Evolutionary conservation across 345 rosid genomes (phyloP).

Genomic region (Syzygium jambos): DNA sequence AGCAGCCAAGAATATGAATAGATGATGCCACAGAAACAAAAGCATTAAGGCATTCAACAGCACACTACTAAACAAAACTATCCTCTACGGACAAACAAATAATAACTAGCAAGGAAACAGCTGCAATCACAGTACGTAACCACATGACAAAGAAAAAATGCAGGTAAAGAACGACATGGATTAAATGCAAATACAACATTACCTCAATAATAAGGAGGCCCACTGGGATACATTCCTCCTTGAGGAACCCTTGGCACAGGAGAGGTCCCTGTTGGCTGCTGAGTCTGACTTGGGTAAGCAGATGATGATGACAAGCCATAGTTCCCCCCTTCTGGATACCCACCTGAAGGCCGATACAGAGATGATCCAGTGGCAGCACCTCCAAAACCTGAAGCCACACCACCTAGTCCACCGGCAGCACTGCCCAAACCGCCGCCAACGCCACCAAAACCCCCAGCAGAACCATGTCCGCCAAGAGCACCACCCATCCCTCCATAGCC

Average conservation of each 20-base stretch:
- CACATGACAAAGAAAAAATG: not conserved
- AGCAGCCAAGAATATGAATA: no score
- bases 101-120: not conserved
- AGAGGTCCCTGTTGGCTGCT: conserved; percentile 53
- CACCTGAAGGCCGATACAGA: conserved; percentile 55
- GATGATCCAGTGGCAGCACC: conserved; percentile 36
- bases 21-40: not conserved
- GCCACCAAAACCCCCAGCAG: conserved; percentile 1
- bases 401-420: conserved; percentile 4
- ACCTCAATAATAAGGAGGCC: conserved; percentile 73
- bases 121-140: not conserved
- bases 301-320: conserved; percentile 47
- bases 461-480: conserved; percentile 20
- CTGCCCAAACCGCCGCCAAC: not conserved
- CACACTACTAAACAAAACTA: not conserved
- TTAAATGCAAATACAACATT: not conserved
- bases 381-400: not conserved
- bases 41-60: not conserved
- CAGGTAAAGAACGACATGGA: not conserved
- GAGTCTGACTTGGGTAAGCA: conserved; percentile 58
- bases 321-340: conserved; percentile 56
- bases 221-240: conserved; percentile 69
- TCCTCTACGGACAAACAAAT: not conserved
- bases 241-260: conserved; percentile 70
- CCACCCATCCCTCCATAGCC: conserved; percentile 14